These are phyloP conservation scores for Dactylis glomerata DNA, from an alignment of 176 grass and related monocot species.

Conservation along the genomic window DNA sequence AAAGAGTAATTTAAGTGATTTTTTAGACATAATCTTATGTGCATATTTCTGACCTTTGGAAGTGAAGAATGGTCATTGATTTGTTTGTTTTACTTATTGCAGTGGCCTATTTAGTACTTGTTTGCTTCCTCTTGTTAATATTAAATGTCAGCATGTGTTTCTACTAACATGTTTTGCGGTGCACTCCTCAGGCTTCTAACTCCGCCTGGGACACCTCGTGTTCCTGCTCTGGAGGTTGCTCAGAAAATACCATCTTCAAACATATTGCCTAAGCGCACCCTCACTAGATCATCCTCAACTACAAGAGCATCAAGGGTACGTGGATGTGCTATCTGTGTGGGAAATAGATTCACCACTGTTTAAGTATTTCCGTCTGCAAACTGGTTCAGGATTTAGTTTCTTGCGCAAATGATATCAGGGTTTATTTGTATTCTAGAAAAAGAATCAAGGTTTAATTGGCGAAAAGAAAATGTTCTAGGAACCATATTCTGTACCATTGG, in stretches of 20 bases:
- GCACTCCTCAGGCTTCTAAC: conserved; percentile 77
- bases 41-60: neutral
- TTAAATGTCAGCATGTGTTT: neutral
- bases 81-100: neutral
- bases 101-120: neutral
- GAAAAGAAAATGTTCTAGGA: neutral
- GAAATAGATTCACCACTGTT: neutral
- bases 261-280: conserved; percentile 54
- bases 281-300: conserved; percentile 69
- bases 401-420: neutral
- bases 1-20: neutral
- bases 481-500: neutral
- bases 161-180: neutral
- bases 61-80: neutral
- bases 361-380: neutral
- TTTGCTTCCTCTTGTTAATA: conserved; percentile 10
- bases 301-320: conserved; percentile 84
- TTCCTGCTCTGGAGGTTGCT: conserved; percentile 50
- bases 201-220: conserved; percentile 80
- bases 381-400: neutral
- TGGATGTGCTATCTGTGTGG: neutral
- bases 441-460: neutral
- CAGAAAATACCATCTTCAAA: conserved; percentile 55
- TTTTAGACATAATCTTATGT: neutral
- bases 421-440: too few relatives aligned